Evolutionary conservation across 306 rosid genomes (phyloP).

Genomic region (Acacia acuminata): DNA sequence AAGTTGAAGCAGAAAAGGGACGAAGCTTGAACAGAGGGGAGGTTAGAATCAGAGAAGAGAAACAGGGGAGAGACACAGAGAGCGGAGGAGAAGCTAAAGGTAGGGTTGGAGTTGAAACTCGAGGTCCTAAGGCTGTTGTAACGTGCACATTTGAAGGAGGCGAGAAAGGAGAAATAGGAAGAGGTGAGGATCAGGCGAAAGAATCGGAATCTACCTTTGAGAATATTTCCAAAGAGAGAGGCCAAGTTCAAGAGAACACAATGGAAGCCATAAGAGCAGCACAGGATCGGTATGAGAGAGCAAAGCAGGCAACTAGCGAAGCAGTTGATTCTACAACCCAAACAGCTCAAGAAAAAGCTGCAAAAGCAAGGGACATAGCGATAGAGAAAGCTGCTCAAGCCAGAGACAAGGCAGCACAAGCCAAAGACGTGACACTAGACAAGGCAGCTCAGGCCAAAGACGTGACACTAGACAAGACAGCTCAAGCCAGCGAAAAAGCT

Average conservation of each 20-base stretch:
- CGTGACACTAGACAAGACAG: not conserved
- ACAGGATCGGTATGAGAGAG: conserved; percentile 46
- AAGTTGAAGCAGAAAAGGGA: conserved; percentile 19
- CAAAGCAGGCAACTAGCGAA: conserved; percentile 40
- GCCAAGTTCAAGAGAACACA: conserved; percentile 46
- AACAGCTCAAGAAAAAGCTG: conserved; percentile 32
- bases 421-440: not conserved
- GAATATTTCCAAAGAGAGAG: conserved; percentile 47
- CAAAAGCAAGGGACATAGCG: conserved; percentile 25
- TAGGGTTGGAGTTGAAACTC: conserved; percentile 14
- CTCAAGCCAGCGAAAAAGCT: conserved; percentile 10
- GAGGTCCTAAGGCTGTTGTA: conserved; percentile 18
- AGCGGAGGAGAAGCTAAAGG: not conserved
- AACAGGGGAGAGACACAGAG: not conserved
- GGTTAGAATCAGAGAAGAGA: conserved; percentile 8
- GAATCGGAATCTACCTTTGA: conserved; percentile 29
- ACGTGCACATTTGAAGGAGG: conserved; percentile 20
- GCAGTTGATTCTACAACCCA: conserved; percentile 31
- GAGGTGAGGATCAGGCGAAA: not conserved
- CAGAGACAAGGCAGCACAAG: not conserved
- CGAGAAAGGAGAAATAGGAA: not conserved
- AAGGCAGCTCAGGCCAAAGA: conserved; percentile 25
- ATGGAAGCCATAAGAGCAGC: conserved; percentile 45
- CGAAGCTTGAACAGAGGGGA: not conserved
- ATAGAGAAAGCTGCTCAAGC: conserved; percentile 11